Base-by-base conservation (phyloP, 345 rosid genomes). In the Moricandia moricandioides region DNA sequence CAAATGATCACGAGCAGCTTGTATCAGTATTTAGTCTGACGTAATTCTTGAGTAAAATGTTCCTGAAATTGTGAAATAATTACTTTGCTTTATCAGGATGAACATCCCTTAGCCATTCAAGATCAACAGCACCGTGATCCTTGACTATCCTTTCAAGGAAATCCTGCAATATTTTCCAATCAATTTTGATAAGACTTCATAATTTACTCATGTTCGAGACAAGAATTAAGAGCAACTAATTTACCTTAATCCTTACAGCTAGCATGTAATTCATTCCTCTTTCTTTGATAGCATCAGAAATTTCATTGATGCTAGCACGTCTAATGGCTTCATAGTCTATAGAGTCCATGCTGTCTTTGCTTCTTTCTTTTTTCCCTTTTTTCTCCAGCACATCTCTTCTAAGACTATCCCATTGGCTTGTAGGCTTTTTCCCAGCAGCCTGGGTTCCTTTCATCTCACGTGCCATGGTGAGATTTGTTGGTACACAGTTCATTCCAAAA, bases 181-280 rank as follows among this genome's bases (percentile, higher is more conserved):
- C 29, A 69, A 5, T 26, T 72, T 70, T 64, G 70, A 54, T 54
- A 51, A 37, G 26, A 24, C 17, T 18, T 52, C 30, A 60, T 49
- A 37, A 49, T 33, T n/a, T 60, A 66, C 65, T 31, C 31, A 30
- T 40, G 31, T 70, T 70, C 40, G 57, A 63, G 65, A 21, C 52
- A 40, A 49, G 66, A 60, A 33, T 4, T 16, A 14, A 49, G 14
- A 59, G 17, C 29, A 56, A 31, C 70, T n/a, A 40, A 63, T 55
- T 16, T 83, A 86, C 98, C 95, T 94, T 79, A 24, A 94, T 94
- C 65, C 98, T 80, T 72, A 83, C 90, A 4, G 97, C 98, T 72
- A 94, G 81, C 93, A 90, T 82, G 73, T 89, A 85, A 82, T 91
- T 91, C 95, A 91, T 91, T 26, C 98, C 98, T 71, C 98, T 80